Conservation (phyloP, 2,329 filamentous ascomycete species). For the Colletotrichum lini region DNA sequence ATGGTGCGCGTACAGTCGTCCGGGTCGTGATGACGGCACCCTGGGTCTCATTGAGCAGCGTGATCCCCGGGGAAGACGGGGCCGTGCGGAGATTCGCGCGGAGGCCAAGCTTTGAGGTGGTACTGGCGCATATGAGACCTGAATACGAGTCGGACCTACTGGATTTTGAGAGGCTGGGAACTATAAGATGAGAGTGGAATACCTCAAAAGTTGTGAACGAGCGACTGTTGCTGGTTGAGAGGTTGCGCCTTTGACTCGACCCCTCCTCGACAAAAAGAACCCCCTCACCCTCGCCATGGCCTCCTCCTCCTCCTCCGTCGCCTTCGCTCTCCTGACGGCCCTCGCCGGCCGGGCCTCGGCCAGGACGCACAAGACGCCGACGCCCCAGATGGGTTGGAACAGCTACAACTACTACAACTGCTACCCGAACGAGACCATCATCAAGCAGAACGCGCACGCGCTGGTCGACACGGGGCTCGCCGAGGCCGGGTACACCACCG, state of each 20-base stretch:
- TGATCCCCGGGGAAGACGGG: conserved; percentile 31
- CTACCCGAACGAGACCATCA: conserved; percentile 61
- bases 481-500: conserved; percentile 67
- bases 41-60: not conserved
- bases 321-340: conserved; percentile 22
- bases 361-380: conserved; percentile 46
- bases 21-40: conserved; percentile 35
- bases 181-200: conserved; percentile 21
- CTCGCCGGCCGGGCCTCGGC: conserved; percentile 29
- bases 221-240: not conserved
- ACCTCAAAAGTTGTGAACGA: not conserved
- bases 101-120: not conserved
- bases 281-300: conserved; percentile 9
- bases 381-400: conserved; percentile 69
- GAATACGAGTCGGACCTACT: no score
- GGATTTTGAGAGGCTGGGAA: not conserved
- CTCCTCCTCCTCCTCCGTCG: conserved; percentile 3
- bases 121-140: not conserved
- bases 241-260: conserved; percentile 1
- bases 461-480: conserved; percentile 66
- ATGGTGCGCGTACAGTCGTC: conserved; percentile 36
- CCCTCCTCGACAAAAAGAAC: no score
- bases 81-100: conserved; percentile 8
- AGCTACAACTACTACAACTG: conserved; percentile 71
- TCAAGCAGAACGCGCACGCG: conserved; percentile 66